Percentiles rank a stretch among this genome's conserved stretches.
Conservation (phyloP, 2,329 filamentous ascomycete genomes). For the Colletotrichum kahawae region DNA sequence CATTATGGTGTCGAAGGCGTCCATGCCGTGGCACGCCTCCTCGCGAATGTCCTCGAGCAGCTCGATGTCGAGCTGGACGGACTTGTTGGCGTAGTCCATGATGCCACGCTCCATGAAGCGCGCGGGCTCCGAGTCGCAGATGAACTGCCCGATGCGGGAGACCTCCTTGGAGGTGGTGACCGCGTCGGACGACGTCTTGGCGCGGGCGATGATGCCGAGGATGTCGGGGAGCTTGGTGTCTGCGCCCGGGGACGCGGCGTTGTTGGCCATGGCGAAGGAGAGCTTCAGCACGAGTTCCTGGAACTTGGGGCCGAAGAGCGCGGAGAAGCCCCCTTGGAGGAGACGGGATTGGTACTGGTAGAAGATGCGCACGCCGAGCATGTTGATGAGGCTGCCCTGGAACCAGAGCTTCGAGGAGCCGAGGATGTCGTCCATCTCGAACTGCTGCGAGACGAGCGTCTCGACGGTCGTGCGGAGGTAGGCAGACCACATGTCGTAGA, state of each 20-base stretch:
- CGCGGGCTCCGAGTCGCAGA: conserved; percentile 48
- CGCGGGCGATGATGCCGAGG: conserved; percentile 44
- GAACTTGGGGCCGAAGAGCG: conserved; percentile 55
- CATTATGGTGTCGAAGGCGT: conserved; percentile 55
- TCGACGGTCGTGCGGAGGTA: conserved; percentile 55
- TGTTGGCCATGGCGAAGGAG: conserved; percentile 52
- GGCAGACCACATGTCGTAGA: conserved; percentile 56
- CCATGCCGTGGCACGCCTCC: conserved; percentile 59
- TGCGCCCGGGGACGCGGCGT: conserved; percentile 35
- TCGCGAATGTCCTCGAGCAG: conserved; percentile 58
- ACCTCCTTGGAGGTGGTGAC: conserved; percentile 52
- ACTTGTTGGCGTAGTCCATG: conserved; percentile 53
- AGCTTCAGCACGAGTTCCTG: conserved; percentile 59
- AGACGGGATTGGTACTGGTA: conserved; percentile 58
- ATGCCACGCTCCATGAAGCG: conserved; percentile 58
- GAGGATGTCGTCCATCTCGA: conserved; percentile 58
- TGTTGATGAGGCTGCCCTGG: conserved; percentile 50
- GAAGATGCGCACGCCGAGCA: conserved; percentile 54
- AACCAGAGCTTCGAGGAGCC: conserved; percentile 51
- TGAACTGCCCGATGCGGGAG: conserved; percentile 53
- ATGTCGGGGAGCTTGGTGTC: conserved; percentile 48
- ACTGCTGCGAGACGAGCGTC: conserved; percentile 56
- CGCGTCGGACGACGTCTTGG: conserved; percentile 50
- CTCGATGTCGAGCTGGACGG: conserved; percentile 55
- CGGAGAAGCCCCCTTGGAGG: conserved; percentile 54